Evolutionary conservation across 306 rosid species (phyloP).

Genomic region (Cotoneaster glaucophyllus): DNA sequence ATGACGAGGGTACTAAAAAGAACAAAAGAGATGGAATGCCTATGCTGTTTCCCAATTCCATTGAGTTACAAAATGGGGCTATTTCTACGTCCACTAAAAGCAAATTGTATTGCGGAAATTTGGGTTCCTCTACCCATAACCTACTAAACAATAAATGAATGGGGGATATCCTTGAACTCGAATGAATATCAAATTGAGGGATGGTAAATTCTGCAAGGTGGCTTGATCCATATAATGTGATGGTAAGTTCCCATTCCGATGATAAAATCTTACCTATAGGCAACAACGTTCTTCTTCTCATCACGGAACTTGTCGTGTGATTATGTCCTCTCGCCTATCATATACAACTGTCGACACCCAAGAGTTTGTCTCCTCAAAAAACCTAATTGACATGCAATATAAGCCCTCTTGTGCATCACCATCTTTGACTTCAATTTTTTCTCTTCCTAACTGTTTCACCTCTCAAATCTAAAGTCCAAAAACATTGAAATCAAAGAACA

Average conservation of each 20-base stretch:
- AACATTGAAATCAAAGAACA: background rate
- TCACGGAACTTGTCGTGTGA: background rate
- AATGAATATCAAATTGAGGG: background rate
- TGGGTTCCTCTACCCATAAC: background rate
- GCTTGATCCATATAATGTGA: background rate
- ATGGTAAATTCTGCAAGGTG: background rate
- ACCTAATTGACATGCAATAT: background rate
- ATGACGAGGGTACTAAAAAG: background rate
- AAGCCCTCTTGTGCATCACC: background rate
- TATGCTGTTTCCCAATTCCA: background rate
- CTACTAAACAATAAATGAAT: background rate
- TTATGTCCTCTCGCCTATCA: too few relatives aligned
- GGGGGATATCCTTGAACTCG: background rate
- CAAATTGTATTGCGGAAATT: background rate
- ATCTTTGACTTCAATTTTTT: background rate
- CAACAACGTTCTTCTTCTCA: background rate
- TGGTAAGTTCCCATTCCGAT: background rate
- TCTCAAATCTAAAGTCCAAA: background rate
- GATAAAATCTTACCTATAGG: background rate
- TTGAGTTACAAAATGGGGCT: background rate
- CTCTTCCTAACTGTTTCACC: background rate
- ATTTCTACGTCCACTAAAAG: background rate
- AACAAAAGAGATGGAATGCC: background rate
- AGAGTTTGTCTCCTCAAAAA: background rate
- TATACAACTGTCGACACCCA: background rate